Conservation (phyloP, 495 filamentous ascomycete species). For the Tetracladium setigerum region DNA sequence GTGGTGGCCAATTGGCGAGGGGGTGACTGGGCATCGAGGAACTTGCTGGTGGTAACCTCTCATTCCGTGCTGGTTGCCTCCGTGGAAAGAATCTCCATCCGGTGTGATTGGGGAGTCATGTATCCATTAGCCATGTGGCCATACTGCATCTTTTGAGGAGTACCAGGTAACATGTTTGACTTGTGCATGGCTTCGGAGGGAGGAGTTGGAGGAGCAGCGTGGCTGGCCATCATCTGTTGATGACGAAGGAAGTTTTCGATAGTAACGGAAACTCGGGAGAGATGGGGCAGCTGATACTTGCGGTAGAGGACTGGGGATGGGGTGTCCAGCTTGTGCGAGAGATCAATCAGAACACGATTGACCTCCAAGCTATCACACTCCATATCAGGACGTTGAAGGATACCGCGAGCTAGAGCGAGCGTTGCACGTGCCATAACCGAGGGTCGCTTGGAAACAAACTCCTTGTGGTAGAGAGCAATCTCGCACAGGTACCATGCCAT, state of each 20-base stretch:
- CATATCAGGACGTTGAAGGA: slow-evolving; percentile 71
- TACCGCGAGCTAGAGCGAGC: slow-evolving; percentile 76
- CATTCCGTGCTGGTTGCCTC: slow-evolving; percentile 28
- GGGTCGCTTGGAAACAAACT: slow-evolving; percentile 85
- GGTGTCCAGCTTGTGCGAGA: slow-evolving; percentile 78
- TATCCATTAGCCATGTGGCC: slow-evolving; percentile 69
- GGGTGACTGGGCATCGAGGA: slow-evolving; percentile 43
- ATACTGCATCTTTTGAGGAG: slow-evolving; percentile 75
- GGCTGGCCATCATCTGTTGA: slow-evolving; percentile 65
- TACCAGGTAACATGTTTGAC: slow-evolving; percentile 57
- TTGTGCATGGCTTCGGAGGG: slow-evolving; percentile 54
- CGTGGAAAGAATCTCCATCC: slow-evolving; percentile 59
- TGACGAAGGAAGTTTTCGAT: slow-evolving; percentile 81
- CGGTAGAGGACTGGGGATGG: slow-evolving; percentile 79
- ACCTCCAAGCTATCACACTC: slow-evolving; percentile 77
- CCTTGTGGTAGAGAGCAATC: slow-evolving; percentile 89
- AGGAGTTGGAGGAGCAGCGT: slow-evolving; percentile 55
- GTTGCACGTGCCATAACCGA: slow-evolving; percentile 86
- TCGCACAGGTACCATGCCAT: slow-evolving; percentile 92
- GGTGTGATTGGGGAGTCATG: slow-evolving; percentile 95
- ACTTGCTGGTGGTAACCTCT: slow-evolving; percentile 41
- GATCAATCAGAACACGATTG: slow-evolving; percentile 69
- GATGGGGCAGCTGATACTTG: slow-evolving; percentile 79
- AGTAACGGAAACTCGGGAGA: slow-evolving; percentile 72
- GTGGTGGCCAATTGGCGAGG: slow-evolving; percentile 33